Evolutionary conservation across 2,329 filamentous ascomycete species (phyloP).

Genomic region (Hypomyces perniciosus): DNA sequence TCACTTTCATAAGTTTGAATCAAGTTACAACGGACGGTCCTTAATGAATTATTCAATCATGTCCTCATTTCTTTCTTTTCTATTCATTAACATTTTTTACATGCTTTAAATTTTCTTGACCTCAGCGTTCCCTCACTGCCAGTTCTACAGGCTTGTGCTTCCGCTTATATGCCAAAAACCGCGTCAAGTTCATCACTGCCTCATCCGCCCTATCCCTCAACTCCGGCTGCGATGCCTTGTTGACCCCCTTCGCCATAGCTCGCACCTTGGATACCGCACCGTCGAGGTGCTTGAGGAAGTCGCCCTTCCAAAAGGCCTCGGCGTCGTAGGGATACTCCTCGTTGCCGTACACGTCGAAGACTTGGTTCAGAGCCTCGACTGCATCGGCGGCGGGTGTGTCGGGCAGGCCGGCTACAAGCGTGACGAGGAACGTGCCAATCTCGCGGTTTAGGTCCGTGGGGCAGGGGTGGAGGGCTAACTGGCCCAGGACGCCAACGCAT

Average conservation of each 20-base stretch:
- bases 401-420: slow-evolving; percentile 45
- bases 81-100: background rate
- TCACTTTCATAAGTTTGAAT: no score
- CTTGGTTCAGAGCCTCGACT: slow-evolving; percentile 59
- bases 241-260: slow-evolving; percentile 52
- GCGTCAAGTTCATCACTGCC: slow-evolving; percentile 51
- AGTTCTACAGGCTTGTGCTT: slow-evolving; percentile 40
- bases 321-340: slow-evolving; percentile 52
- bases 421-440: slow-evolving; percentile 57
- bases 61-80: background rate
- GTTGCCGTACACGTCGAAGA: slow-evolving; percentile 63
- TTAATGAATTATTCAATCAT: background rate
- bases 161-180: slow-evolving; percentile 61
- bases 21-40: no score
- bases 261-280: slow-evolving; percentile 47
- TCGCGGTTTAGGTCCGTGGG: slow-evolving; percentile 52
- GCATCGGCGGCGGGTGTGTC: slow-evolving; percentile 50
- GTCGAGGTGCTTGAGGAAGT: slow-evolving; percentile 54
- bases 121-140: slow-evolving; percentile 1
- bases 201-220: slow-evolving; percentile 56
- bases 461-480: slow-evolving; percentile 52
- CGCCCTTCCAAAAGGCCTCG: slow-evolving; percentile 58
- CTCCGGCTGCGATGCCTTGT: slow-evolving; percentile 53
- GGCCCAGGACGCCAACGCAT: slow-evolving; percentile 60
- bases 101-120: background rate